phyloP scores from a whole-genome alignment of 1,284 basidiomycete species.

The Melampsora medusae region DNA sequence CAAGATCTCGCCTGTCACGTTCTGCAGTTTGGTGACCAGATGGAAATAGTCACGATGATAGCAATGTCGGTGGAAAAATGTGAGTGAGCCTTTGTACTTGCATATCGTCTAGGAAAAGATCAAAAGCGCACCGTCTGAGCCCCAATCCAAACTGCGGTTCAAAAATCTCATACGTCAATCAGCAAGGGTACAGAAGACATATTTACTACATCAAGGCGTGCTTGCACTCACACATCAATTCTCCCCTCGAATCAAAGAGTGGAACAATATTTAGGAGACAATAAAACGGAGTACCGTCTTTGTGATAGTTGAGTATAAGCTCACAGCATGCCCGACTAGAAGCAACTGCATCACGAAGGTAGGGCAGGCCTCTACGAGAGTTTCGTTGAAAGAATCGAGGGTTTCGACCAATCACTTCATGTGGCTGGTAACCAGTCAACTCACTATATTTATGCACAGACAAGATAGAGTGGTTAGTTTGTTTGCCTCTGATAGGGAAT shows the following conservation, averaged over 20 bases:
- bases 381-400: conserved; percentile 46
- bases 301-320: conserved; percentile 50
- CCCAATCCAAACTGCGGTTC: too few species aligned
- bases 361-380: conserved; percentile 8
- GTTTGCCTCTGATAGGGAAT: not conserved
- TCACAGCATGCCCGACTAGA: conserved; percentile 40
- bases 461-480: not conserved
- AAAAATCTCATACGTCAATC: too few species aligned
- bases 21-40: conserved; percentile 12
- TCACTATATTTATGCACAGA: not conserved
- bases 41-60: too few species aligned
- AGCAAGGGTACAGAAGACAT: too few species aligned
- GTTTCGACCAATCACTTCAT: conserved; percentile 51
- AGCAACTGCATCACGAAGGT: conserved; percentile 14
- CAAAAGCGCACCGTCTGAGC: too few species aligned
- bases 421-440: conserved; percentile 49
- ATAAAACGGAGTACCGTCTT: conserved; percentile 48
- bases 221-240: conserved; percentile 29
- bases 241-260: conserved; percentile 47
- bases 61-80: too few species aligned
- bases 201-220: too few species aligned
- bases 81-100: too few species aligned
- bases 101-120: too few species aligned
- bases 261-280: conserved; percentile 50
- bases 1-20: conserved; percentile 31